Evolutionary conservation across 257 asterid species (phyloP), one percentile per base, ranked within the genome.

Genomic region (Penstemon barbatus): DNA sequence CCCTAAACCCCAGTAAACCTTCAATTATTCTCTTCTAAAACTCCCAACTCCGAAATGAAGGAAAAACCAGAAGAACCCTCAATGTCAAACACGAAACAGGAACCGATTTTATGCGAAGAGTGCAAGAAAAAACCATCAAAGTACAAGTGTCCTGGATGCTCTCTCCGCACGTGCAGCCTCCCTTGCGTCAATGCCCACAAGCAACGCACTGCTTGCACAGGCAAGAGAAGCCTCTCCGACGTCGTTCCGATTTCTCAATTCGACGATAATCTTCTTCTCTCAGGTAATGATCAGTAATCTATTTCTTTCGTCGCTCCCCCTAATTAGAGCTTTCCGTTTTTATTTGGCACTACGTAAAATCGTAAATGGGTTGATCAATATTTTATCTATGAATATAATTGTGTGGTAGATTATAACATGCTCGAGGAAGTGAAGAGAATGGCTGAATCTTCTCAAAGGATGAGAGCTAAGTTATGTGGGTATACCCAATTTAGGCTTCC

Each of bases 131-230:
- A 89, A 13, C 74, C 91, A 36, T 89, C 92, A 45, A 90, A 86
- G 74, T 93, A 93, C 87, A 90, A 87, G 69, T 93, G 99, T 75
- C 99, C 97, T 5, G 94, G 90, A 3, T 93, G 99, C 84, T 84
- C 85, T 7, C 25, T 80, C 15, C 97, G 99, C 63, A 69, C 97
- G 5, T 93, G 99, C 64, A 87, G 99, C 82, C 96, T 93, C 71
- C 78, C 85, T 10, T 93, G 99, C 73, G 95, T 93, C 71, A 89
- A 87, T 75, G 80, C 96, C 66, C 99, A 93, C 86, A 93, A 93
- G 79, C 75, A 77, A 65, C 96, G 92, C 51, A 87, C 91, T 56
- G 68, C 77, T 48, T 93, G 96, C 79, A 85, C 81, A 10, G 98
- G 98, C 13, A 88, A 86, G 72, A 85, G 84, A 59, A 78, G 74